phyloP scores from a whole-genome alignment of 495 filamentous ascomycete species.

The Cenococcum geophilum region DNA sequence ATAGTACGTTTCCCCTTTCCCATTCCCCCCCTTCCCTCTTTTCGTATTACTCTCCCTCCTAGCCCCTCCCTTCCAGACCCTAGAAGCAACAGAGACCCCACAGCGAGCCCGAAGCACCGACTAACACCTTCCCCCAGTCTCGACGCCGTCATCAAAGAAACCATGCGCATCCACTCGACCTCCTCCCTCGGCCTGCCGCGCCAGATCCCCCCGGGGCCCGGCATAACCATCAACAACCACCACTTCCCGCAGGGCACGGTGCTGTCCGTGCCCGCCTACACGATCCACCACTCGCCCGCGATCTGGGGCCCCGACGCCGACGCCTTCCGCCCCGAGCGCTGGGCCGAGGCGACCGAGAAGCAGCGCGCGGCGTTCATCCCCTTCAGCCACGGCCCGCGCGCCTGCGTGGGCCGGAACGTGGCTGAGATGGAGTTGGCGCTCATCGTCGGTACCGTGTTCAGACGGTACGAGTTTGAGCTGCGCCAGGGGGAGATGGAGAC shows the following conservation, averaged over 20 bases:
- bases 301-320: constrained; percentile 84
- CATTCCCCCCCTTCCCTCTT: too few species aligned
- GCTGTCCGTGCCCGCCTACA: constrained; percentile 79
- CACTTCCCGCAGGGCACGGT: constrained; percentile 71
- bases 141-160: constrained; percentile 76
- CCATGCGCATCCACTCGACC: constrained; percentile 82
- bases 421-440: constrained; percentile 90
- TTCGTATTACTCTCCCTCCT: background rate
- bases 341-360: constrained; percentile 46
- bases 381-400: constrained; percentile 73
- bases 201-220: constrained; percentile 58
- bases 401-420: constrained; percentile 80
- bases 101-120: constrained; percentile 3
- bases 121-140: constrained; percentile 37
- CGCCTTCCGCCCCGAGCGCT: constrained; percentile 71
- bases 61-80: background rate
- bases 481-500: constrained; percentile 69
- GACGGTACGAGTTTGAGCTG: constrained; percentile 67
- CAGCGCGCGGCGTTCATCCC: constrained; percentile 62
- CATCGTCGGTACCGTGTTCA: constrained; percentile 70
- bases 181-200: constrained; percentile 85
- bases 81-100: background rate
- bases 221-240: constrained; percentile 51
- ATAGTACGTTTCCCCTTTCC: constrained; percentile 50
- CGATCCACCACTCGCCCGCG: constrained; percentile 71